Evolutionary conservation across 495 filamentous ascomycete genomes (phyloP), one percentile per base, ranked within the genome.

Genomic region (Cercophora newfieldiana): DNA sequence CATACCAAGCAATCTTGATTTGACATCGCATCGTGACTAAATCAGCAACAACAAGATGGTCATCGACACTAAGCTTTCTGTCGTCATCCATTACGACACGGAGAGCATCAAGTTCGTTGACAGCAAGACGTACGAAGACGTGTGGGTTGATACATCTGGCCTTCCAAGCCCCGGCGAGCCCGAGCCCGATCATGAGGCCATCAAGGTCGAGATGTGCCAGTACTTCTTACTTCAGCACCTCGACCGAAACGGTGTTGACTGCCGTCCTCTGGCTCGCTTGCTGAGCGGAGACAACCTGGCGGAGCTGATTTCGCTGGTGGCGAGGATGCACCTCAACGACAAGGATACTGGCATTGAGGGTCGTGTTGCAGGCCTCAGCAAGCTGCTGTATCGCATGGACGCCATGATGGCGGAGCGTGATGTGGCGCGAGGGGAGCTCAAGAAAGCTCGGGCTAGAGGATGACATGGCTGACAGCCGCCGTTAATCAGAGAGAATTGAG

Each of bases 121-220:
- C 25, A 14, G 21, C 37, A 16, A 10, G 19, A 47, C 58, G 31
- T 1, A 1, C 31, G 33, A 25, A 22, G 24, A 49, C 4, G 25
- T 60, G 3, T 60, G n/a, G 22, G 28, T 49, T 10, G 58, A 60
- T 24, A 19, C 31, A 1, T 44, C 58, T 10, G 58, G 33, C 2
- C 14, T 60, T 26, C 14, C 55, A n/a, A 8, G 28, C 16, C 28
- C 28, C 7, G 4, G 0, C 6, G 18, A 24, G 7, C 5, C 12
- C 2, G 58, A 60, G 1, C 14, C 21, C 37, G 16, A n/a, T 5
- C 30, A 60, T 7, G 31, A 60, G 12, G 58, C 18, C 10, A 28
- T 37, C 58, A 60, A 60, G 21, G 3, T 37, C 58, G 58, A 60
- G 7, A 31, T 60, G 2, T 16, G 21, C 12, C 58, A 60, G 37